Evolutionary conservation across 441 rosid species (phyloP).

Genomic region (Aleurites moluccanus): DNA sequence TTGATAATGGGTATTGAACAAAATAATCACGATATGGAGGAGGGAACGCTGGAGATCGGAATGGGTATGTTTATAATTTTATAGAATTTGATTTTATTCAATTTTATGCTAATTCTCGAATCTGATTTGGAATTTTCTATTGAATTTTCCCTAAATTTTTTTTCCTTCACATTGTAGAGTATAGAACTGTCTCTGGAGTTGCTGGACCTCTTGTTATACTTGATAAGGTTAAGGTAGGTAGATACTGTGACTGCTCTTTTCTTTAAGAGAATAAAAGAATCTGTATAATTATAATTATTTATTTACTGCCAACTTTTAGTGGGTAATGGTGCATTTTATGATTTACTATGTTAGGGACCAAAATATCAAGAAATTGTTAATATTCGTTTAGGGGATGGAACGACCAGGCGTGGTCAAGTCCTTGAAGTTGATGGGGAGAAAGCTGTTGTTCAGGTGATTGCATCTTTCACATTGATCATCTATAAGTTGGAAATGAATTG

Average conservation of each 20-base stretch:
- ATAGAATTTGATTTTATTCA: background rate
- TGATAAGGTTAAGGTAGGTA: constrained; percentile 73
- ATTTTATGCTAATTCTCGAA: background rate
- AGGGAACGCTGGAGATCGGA: constrained; percentile 83
- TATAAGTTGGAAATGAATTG: background rate
- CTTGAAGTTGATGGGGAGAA: constrained; percentile 98
- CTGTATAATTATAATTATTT: background rate
- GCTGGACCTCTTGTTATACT: constrained; percentile 93
- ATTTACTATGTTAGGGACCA: constrained; percentile 59
- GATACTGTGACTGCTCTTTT: background rate
- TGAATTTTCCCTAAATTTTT: background rate
- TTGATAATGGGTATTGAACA: constrained; percentile 46
- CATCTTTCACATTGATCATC: background rate
- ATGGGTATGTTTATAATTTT: constrained; percentile 57
- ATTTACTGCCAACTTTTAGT: constrained; percentile 4
- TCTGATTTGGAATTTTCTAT: no score
- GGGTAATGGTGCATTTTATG: constrained; percentile 16
- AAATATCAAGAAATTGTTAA: constrained; percentile 96
- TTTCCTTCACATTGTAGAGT: constrained; percentile 47
- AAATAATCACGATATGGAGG: constrained; percentile 59
- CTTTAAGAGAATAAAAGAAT: background rate
- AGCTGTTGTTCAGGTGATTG: constrained; percentile 79
- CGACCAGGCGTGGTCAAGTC: constrained; percentile 91
- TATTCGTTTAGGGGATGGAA: constrained; percentile 86
- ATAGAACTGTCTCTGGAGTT: constrained; percentile 90